Base-by-base conservation (phyloP, 2,329 filamentous ascomycete genomes). In the Fusarium goolgardi region DNA sequence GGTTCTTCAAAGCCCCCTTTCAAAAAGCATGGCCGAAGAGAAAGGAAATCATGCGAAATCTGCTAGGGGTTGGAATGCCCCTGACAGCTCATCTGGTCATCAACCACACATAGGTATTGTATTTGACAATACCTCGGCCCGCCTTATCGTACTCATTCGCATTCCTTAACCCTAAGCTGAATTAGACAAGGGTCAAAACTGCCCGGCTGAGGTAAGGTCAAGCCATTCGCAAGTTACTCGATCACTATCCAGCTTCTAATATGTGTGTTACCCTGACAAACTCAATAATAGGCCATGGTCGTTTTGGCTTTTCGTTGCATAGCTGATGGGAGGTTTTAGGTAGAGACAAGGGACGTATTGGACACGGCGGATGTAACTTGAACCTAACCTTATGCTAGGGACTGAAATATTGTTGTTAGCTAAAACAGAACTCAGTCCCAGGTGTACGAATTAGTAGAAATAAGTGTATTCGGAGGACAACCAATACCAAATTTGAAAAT, bases 341-440 rank as follows among this genome's bases (percentile, higher is more conserved):
- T 63, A 10, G 40, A 13, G 25, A 25, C 21, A 21, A 23, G 18
- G n/a, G 2, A 15, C 12, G 31, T 13, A 20, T 46, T 32, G 59
- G 15, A 49, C 57, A 27, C n/a, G 34, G 31, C 32, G 60, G 45
- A 39, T 63, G 16, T 46, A 32, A 32, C 23, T 25, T 57, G 43
- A 10, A 39, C 31, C 27, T 40, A 31, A 57, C 20, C n/a, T 20
- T 34, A 13, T 9, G 21, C n/a, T 20, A 12, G 1, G 2, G 7
- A 13, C 9, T 2, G 5, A 25, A 13, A 6, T 6, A 20, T 6
- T 31, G 3, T 12, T 7, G 6, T 18, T 4, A 21, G 16, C 7
- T 18, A 18, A 18, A 43, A 3, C 9, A 25, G 12, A 21, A 5
- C 11, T 8, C 12, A 15, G 5, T 21, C 4, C 12, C 13, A 13